Conservation (phyloP, 306 rosid genomes). For the Acmispon strigosus region DNA sequence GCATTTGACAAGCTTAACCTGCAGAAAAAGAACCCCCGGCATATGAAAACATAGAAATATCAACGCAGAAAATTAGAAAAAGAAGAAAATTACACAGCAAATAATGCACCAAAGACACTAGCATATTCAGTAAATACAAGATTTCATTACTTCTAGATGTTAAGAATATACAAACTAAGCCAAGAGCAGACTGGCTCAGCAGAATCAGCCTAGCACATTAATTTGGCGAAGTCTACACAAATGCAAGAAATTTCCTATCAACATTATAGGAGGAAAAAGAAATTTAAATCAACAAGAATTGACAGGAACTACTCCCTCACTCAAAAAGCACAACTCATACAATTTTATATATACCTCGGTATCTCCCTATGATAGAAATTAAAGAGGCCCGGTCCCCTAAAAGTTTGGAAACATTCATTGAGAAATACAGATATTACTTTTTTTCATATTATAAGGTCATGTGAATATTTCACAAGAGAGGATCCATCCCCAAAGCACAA, state of each 20-base stretch:
- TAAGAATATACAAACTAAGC: neutral
- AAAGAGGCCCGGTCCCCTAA: neutral
- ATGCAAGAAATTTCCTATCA: neutral
- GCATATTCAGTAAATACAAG: neutral
- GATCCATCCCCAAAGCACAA: neutral
- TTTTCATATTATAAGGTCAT: neutral
- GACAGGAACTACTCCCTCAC: neutral
- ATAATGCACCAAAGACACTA: neutral
- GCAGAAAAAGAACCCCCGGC: constrained; percentile 29
- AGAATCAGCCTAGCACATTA: neutral
- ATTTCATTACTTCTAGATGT: neutral
- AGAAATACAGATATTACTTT: neutral
- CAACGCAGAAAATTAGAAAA: neutral
- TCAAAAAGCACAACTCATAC: neutral
- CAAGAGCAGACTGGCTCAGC: neutral
- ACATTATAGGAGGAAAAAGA: neutral
- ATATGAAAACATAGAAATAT: neutral
- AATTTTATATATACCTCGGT: neutral
- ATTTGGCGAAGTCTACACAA: constrained; percentile 1
- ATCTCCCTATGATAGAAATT: neutral
- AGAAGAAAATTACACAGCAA: neutral
- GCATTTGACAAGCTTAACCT: constrained; percentile 94
- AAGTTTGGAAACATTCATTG: neutral
- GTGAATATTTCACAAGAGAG: neutral
- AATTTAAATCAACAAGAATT: constrained; percentile 6